Evolutionary conservation across 768 basidiomycete species (phyloP).

Genomic region (Scleroderma citrinum): DNA sequence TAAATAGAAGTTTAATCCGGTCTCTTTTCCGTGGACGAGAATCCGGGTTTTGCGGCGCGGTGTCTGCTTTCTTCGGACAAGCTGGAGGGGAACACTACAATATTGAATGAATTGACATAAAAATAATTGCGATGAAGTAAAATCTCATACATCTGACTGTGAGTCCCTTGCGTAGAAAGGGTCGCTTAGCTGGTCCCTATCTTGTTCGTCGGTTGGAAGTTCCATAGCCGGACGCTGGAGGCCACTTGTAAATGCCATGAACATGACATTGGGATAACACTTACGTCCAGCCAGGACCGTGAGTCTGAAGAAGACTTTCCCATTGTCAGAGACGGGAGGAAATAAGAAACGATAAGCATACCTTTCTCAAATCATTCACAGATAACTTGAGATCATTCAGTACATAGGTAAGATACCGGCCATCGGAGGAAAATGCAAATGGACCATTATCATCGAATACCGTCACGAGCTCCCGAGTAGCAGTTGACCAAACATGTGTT

Average conservation of each 20-base stretch:
- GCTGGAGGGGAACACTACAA: neutral
- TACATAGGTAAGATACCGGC: neutral
- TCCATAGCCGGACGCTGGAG: neutral
- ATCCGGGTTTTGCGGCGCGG: neutral
- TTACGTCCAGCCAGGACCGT: neutral
- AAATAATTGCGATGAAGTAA: neutral
- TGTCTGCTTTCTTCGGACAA: neutral
- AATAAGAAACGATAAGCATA: neutral
- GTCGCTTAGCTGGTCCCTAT: neutral
- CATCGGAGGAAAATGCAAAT: conserved; percentile 1
- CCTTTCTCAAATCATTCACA: neutral
- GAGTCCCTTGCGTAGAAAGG: neutral
- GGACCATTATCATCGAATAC: conserved; percentile 68
- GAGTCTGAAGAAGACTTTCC: neutral
- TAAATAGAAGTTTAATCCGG: neutral
- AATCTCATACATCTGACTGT: neutral
- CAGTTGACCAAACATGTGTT: conserved; percentile 10
- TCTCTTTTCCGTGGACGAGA: neutral
- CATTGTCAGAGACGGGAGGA: neutral
- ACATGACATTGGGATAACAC: neutral
- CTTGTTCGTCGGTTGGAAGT: neutral
- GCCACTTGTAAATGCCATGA: neutral
- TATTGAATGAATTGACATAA: neutral
- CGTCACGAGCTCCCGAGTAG: neutral
- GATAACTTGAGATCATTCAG: neutral